Conservation (phyloP, 2,329 filamentous ascomycete species). For the Aspergillus sp. region DNA sequence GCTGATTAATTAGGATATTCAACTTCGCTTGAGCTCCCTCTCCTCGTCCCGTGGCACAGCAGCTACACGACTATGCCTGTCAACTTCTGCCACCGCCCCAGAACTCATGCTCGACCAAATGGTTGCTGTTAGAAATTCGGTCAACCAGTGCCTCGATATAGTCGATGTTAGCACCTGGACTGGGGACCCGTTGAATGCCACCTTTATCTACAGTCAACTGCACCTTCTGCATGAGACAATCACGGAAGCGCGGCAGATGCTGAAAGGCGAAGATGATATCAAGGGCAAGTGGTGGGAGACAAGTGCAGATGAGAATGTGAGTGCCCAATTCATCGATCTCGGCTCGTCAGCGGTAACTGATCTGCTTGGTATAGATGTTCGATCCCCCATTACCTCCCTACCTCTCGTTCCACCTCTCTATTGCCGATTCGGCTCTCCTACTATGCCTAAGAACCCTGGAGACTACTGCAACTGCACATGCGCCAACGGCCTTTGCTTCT, state of each 20-base stretch:
- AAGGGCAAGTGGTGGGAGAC: constrained; percentile 51
- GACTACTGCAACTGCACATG: constrained; percentile 51
- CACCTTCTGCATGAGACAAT: constrained; percentile 55
- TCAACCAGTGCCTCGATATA: constrained; percentile 77
- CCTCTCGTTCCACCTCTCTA: constrained; percentile 64
- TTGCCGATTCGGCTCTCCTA: constrained; percentile 64
- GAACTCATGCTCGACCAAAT: constrained; percentile 62
- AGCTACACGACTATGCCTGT: constrained; percentile 48
- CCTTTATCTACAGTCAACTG: constrained; percentile 54
- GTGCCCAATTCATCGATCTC: constrained; percentile 13
- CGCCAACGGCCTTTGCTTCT: constrained; percentile 60
- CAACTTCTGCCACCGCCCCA: constrained; percentile 47
- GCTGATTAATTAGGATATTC: constrained; percentile 53
- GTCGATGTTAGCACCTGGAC: constrained; percentile 71
- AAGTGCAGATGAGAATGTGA: constrained; percentile 53
- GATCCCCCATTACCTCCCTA: constrained; percentile 56
- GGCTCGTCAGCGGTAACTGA: not conserved
- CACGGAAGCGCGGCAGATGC: constrained; percentile 51
- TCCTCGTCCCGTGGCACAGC: constrained; percentile 46
- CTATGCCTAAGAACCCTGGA: constrained; percentile 65
- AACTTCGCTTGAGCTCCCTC: constrained; percentile 58
- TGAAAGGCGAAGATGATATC: constrained; percentile 50
- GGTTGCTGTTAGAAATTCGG: constrained; percentile 63
- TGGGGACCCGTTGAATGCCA: constrained; percentile 54
- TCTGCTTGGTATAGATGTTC: constrained; percentile 42